Percentiles rank a stretch among this genome's conserved stretches.
Conservation (phyloP, 495 filamentous ascomycete genomes). For the Podospora sp. region DNA sequence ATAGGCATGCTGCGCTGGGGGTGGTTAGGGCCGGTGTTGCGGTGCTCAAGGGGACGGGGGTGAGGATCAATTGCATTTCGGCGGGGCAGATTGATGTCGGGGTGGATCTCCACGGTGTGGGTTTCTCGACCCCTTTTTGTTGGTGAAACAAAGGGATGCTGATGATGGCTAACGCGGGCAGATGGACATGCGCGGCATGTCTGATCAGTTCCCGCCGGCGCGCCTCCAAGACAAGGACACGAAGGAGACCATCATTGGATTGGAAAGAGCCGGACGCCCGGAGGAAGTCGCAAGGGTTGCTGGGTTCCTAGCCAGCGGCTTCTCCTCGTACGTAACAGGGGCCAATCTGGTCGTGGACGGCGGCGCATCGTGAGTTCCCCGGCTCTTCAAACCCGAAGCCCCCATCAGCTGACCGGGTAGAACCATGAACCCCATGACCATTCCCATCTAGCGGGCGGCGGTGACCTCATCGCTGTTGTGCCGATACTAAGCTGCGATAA, state of each 20-base stretch:
- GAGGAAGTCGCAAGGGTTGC: slow-evolving; percentile 61
- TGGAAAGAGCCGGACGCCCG: slow-evolving; percentile 40
- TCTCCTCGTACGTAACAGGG: slow-evolving; percentile 60
- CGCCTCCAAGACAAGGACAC: slow-evolving; percentile 54
- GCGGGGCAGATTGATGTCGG: slow-evolving; percentile 63
- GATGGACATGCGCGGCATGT: slow-evolving; percentile 58
- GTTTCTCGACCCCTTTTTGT: not conserved
- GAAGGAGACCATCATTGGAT: slow-evolving; percentile 31
- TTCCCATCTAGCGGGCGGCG: slow-evolving; percentile 41
- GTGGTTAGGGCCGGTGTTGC: slow-evolving; percentile 61
- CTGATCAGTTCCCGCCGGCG: slow-evolving; percentile 56
- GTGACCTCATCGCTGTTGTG: slow-evolving; percentile 2
- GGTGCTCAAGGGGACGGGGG: slow-evolving; percentile 59
- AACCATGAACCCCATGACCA: slow-evolving; percentile 48
- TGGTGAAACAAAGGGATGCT: not conserved
- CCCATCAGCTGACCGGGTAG: slow-evolving; percentile 26
- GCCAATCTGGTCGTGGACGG: slow-evolving; percentile 60
- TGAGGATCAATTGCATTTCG: slow-evolving; percentile 62
- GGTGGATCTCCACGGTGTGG: slow-evolving; percentile 49
- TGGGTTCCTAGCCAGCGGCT: slow-evolving; percentile 59
- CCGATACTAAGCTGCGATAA: slow-evolving; percentile 23
- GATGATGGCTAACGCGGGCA: not conserved
- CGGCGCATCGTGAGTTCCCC: slow-evolving; percentile 49
- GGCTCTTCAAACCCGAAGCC: not conserved
- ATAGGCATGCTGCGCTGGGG: slow-evolving; percentile 57